phyloP scores from a whole-genome alignment of 2,329 filamentous ascomycete genomes.

The Aureobasidium vineae region DNA sequence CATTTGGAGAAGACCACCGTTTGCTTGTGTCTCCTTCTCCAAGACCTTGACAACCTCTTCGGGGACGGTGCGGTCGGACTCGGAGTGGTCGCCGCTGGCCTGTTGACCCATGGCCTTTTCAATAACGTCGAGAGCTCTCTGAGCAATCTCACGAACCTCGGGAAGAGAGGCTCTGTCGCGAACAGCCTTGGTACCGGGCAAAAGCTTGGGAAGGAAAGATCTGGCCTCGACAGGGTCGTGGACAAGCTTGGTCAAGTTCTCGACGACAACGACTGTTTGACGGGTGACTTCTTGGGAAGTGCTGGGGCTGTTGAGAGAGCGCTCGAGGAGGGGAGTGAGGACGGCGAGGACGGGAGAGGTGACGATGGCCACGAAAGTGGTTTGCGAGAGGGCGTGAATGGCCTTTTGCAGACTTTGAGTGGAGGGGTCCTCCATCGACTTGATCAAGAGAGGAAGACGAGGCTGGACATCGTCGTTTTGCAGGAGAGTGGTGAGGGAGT shows the following conservation, averaged over 20 bases:
- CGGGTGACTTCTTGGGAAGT: constrained; percentile 93
- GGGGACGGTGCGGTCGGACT: constrained; percentile 63
- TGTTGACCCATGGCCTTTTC: constrained; percentile 82
- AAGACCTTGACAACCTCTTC: constrained; percentile 74
- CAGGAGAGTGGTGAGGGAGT: constrained; percentile 79
- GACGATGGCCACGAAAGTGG: constrained; percentile 96
- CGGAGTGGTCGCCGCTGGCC: constrained; percentile 53
- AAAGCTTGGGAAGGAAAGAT: constrained; percentile 90
- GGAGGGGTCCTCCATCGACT: constrained; percentile 93
- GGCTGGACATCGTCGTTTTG: constrained; percentile 97
- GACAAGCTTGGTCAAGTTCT: constrained; percentile 97
- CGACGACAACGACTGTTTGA: constrained; percentile 93
- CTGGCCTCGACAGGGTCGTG: constrained; percentile 93
- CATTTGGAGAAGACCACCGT: constrained; percentile 61
- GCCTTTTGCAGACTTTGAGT: constrained; percentile 87
- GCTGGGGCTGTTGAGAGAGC: constrained; percentile 84
- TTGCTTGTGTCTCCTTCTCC: constrained; percentile 71
- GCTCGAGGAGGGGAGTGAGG: constrained; percentile 89
- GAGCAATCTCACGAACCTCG: constrained; percentile 88
- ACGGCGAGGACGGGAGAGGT: constrained; percentile 93
- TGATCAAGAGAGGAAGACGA: constrained; percentile 85
- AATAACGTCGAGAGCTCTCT: constrained; percentile 79
- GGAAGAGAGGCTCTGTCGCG: constrained; percentile 85
- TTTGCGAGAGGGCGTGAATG: constrained; percentile 93
- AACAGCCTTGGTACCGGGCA: constrained; percentile 88